phyloP scores from a whole-genome alignment of 2,329 filamentous ascomycete genomes.

The Claviceps spartinae region DNA sequence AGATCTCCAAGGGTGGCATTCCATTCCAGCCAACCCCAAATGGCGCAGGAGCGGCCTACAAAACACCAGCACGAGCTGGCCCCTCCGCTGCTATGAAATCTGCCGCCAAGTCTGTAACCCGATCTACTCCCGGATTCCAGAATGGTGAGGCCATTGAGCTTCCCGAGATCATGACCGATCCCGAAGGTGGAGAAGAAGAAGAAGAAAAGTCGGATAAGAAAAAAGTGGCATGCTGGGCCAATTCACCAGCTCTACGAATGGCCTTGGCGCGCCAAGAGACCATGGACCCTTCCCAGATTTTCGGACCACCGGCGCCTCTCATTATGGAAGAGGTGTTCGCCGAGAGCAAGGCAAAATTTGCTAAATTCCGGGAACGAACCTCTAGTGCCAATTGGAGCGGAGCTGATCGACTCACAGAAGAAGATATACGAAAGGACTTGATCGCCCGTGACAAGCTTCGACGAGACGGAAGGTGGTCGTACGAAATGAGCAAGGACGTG shows the following conservation, averaged over 20 bases:
- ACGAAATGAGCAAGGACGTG: slow-evolving; percentile 40
- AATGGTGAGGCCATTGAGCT: slow-evolving; percentile 85
- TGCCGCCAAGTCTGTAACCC: slow-evolving; percentile 43
- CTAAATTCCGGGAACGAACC: slow-evolving; percentile 80
- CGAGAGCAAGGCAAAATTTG: slow-evolving; percentile 71
- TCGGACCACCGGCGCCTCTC: slow-evolving; percentile 75
- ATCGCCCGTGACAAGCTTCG: slow-evolving; percentile 67
- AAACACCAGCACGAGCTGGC: slow-evolving; percentile 52
- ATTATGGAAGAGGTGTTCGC: slow-evolving; percentile 96
- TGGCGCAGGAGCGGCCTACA: slow-evolving; percentile 41
- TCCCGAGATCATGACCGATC: slow-evolving; percentile 90
- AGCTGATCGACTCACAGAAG: slow-evolving; percentile 69
- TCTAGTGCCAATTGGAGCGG: slow-evolving; percentile 92
- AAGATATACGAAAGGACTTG: slow-evolving; percentile 70
- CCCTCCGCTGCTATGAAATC: slow-evolving; percentile 34
- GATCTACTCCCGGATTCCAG: slow-evolving; percentile 71
- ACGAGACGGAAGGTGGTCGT: slow-evolving; percentile 76
- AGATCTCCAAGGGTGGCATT: slow-evolving; percentile 77
- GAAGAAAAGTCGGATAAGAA: slow-evolving; percentile 45
- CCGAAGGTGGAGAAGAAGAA: slow-evolving; percentile 69
- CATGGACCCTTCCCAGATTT: slow-evolving; percentile 72
- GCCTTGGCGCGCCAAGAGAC: slow-evolving; percentile 71
- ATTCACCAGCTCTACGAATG: slow-evolving; percentile 67
- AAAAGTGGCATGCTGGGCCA: slow-evolving; percentile 66
- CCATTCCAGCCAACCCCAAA: slow-evolving; percentile 66